phyloP scores from a whole-genome alignment of 768 basidiomycete genomes.

The Solioccasus polychromus region DNA sequence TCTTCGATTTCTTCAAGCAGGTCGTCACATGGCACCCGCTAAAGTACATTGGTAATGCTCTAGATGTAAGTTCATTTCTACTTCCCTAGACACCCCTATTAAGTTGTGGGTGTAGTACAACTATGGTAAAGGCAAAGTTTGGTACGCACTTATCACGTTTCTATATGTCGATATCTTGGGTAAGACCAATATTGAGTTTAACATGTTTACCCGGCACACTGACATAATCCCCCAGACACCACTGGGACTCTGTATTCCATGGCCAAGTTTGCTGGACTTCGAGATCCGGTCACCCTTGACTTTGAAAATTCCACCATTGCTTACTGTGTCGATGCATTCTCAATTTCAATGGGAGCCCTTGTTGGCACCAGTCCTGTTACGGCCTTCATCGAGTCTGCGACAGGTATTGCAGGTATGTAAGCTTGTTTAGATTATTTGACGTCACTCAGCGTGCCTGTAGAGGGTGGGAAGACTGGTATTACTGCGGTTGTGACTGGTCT shows the following conservation, averaged over 20 bases:
- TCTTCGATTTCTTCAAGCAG: conserved; percentile 84
- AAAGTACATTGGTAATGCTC: conserved; percentile 56
- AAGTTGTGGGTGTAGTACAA: conserved; percentile 38
- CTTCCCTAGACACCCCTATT: conserved; percentile 1
- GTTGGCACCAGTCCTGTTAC: conserved; percentile 81
- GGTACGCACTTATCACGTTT: conserved; percentile 88
- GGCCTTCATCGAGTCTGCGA: conserved; percentile 79
- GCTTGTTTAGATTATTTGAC: background rate
- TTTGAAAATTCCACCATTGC: conserved; percentile 83
- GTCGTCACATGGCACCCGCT: conserved; percentile 75
- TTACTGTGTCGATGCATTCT: conserved; percentile 81
- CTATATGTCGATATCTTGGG: conserved; percentile 86
- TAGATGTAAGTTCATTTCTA: conserved; percentile 48
- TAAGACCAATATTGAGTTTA: conserved; percentile 28
- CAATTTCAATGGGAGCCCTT: conserved; percentile 77
- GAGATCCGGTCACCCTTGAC: conserved; percentile 79
- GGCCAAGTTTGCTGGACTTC: conserved; percentile 88
- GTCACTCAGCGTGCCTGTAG: conserved; percentile 32
- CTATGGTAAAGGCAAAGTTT: conserved; percentile 65
- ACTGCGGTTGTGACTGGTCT: conserved; percentile 71
- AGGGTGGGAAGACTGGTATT: conserved; percentile 87
- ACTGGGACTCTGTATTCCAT: conserved; percentile 83
- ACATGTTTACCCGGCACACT: background rate
- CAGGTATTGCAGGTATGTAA: conserved; percentile 65
- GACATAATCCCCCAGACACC: conserved; percentile 27